Evolutionary conservation across 345 rosid genomes (phyloP), one percentile per base, ranked within the genome.

Genomic region (Jatropha curcas): DNA sequence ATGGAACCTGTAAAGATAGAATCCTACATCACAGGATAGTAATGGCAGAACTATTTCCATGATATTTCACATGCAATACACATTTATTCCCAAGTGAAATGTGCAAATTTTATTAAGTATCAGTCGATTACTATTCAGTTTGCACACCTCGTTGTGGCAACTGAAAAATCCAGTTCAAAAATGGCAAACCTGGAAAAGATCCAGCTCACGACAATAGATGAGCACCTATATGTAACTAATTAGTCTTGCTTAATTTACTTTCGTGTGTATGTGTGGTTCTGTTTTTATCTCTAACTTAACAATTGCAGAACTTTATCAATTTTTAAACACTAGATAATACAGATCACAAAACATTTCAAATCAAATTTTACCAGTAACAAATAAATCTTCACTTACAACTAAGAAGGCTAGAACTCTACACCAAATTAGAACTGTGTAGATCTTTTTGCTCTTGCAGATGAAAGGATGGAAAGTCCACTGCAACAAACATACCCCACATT

Each of bases 381-480:
- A 53, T 41, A 37, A 22, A 59, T 27, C 34, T 30, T 73, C 46
- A 89, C 98, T 93, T 86, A 96, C 99, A 74, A 89, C 97, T 85
- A 96, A 82, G 84, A 89, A 93, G 43, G 97, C 93, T 55, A 93
- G 83, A 85, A 96, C 94, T 84, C 99, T 89, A 89, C 98, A 96
- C 99, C 99, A 96, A 46, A 93, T 65, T 34, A 96, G 83, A 72
- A 96, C 98, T 7, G 98, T 96, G 85, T 93, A 96, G 88, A 96
- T 85, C 86, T 86, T 93, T 86, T 90, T 96, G 89, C 88, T 89
- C 88, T 96, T 91, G 80, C 90, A 78, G 80, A 93, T 76, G 87
- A 96, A 96, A 63, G 99, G 99, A 84, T 96, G 97, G 80, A 93
- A 93, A 45, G 97, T 93, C 99, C 99, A 96, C 99, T 93, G 95